These are phyloP conservation scores for Gypsophila paniculata DNA, from an alignment of 179 eudicot genomes.

Conservation along the genomic window DNA sequence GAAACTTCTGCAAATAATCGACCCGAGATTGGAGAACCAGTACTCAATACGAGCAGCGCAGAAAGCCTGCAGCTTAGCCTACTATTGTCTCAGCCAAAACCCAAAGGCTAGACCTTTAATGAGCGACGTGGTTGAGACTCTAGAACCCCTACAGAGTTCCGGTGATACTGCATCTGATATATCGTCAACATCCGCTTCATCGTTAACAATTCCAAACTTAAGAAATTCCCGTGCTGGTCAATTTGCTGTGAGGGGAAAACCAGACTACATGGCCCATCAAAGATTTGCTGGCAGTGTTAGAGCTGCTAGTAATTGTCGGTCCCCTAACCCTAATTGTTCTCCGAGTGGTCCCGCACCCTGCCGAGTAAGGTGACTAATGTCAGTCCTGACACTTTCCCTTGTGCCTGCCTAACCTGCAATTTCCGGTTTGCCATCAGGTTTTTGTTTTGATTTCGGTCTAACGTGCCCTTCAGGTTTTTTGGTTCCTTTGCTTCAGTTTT, in stretches of 20 bases:
- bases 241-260: slow-evolving; percentile 37
- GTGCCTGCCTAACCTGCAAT: slow-evolving; percentile 7
- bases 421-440: background rate
- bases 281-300: slow-evolving; percentile 37
- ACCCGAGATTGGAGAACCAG: slow-evolving; percentile 67
- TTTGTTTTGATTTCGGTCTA: slow-evolving; percentile 4
- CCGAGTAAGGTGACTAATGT: slow-evolving; percentile 51
- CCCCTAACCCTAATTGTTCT: slow-evolving; percentile 52
- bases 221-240: slow-evolving; percentile 32
- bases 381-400: slow-evolving; percentile 21
- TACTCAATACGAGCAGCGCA: slow-evolving; percentile 70
- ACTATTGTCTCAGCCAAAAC: slow-evolving; percentile 70
- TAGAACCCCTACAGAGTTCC: slow-evolving; percentile 57
- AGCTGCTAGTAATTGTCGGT: slow-evolving; percentile 41
- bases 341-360: slow-evolving; percentile 58
- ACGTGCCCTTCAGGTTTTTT: slow-evolving; percentile 6
- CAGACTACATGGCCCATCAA: slow-evolving; percentile 38
- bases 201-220: slow-evolving; percentile 22
- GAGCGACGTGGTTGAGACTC: slow-evolving; percentile 77
- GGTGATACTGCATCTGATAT: slow-evolving; percentile 27
- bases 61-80: slow-evolving; percentile 79
- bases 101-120: slow-evolving; percentile 76
- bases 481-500: background rate
- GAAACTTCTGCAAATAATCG: slow-evolving; percentile 59
- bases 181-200: slow-evolving; percentile 25